These are phyloP conservation scores for Trematosphaeria pertusa DNA, from an alignment of 2,329 filamentous ascomycete genomes.

Conservation along the genomic window DNA sequence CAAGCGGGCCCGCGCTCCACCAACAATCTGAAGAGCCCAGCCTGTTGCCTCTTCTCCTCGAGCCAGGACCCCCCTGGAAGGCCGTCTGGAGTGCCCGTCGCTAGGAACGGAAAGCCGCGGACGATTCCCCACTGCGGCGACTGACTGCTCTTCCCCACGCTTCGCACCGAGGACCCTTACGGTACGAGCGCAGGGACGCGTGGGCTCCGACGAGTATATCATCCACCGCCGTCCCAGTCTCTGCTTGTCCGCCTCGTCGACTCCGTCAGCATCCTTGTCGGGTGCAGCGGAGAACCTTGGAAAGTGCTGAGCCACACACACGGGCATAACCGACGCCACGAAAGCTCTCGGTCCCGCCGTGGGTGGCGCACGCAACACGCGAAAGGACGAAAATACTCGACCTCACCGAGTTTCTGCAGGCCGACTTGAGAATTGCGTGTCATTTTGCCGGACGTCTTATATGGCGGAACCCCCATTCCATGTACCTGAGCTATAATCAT, in stretches of 20 bases:
- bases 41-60: slow-evolving; percentile 18
- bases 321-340: slow-evolving; percentile 25
- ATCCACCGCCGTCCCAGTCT: slow-evolving; percentile 28
- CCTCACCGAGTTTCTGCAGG: slow-evolving; percentile 40
- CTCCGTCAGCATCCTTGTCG: slow-evolving; percentile 30
- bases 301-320: slow-evolving; percentile 36
- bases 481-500: slow-evolving; percentile 32
- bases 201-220: slow-evolving; percentile 37
- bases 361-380: slow-evolving; percentile 29
- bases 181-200: slow-evolving; percentile 31
- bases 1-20: slow-evolving; percentile 25
- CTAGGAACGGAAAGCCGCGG: slow-evolving; percentile 35
- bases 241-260: slow-evolving; percentile 32
- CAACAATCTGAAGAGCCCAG: slow-evolving; percentile 30
- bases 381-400: slow-evolving; percentile 23
- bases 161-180: slow-evolving; percentile 34
- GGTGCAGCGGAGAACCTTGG: slow-evolving; percentile 31
- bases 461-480: slow-evolving; percentile 35
- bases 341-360: slow-evolving; percentile 37
- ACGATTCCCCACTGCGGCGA: slow-evolving; percentile 41
- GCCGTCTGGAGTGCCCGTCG: slow-evolving; percentile 28
- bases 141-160: slow-evolving; percentile 37
- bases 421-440: slow-evolving; percentile 33
- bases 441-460: slow-evolving; percentile 37
- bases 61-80: slow-evolving; percentile 26